phyloP scores from a whole-genome alignment of 441 rosid species.

The Corymbia citriodora region DNA sequence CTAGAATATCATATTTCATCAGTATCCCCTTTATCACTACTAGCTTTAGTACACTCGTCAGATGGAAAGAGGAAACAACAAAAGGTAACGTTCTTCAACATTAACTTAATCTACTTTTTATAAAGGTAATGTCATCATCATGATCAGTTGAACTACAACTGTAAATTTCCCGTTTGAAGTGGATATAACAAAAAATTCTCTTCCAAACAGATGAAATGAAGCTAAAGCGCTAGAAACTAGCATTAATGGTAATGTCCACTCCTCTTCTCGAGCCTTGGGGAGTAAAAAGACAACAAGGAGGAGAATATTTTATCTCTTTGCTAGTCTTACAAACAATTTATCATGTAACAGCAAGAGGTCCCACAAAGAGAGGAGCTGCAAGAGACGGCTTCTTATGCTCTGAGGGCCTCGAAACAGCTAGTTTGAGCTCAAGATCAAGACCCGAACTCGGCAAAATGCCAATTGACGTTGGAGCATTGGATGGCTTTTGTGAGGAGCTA shows the following conservation, averaged over 20 bases:
- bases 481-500: background rate
- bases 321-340: background rate
- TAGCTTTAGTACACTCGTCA: background rate
- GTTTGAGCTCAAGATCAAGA: constrained; percentile 59
- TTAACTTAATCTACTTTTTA: background rate
- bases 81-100: background rate
- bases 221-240: background rate
- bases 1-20: background rate
- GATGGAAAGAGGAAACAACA: background rate
- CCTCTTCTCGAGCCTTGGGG: background rate
- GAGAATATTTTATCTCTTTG: background rate
- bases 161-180: background rate
- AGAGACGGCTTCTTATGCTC: constrained; percentile 21
- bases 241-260: background rate
- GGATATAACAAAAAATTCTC: background rate
- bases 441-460: background rate
- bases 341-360: constrained; percentile 40
- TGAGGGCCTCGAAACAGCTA: constrained; percentile 31
- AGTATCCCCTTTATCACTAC: background rate
- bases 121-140: background rate
- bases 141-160: background rate
- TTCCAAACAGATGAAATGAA: background rate
- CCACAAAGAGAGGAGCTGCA: constrained; percentile 12
- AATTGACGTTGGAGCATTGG: background rate
- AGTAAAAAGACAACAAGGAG: background rate